Evolutionary conservation across 257 asterid genomes (phyloP).

Genomic region (Phtheirospermum japonicum): DNA sequence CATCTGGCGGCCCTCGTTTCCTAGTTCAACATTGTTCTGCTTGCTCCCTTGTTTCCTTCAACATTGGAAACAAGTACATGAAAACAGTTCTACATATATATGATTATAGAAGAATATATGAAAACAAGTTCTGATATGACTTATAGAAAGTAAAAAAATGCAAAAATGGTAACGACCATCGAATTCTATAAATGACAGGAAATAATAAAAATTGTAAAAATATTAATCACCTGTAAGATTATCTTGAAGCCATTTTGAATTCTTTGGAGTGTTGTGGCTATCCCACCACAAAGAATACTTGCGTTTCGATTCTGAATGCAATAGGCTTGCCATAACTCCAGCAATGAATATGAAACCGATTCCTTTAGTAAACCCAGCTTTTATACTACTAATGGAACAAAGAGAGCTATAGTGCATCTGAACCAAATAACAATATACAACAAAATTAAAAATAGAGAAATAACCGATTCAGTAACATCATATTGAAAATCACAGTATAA

Average conservation of each 20-base stretch:
- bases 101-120: too few species aligned
- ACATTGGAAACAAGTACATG: too few species aligned
- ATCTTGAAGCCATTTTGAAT: neutral
- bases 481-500: too few species aligned
- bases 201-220: too few species aligned
- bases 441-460: neutral
- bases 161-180: neutral
- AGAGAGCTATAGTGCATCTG: neutral
- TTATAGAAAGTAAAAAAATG: too few species aligned
- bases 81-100: too few species aligned
- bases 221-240: neutral
- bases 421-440: neutral
- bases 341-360: neutral
- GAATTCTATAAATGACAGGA: neutral
- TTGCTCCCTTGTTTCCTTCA: too few species aligned
- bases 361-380: neutral
- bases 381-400: neutral
- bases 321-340: too few species aligned
- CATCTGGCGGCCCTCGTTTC: too few species aligned
- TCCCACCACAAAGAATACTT: slow-evolving; percentile 1
- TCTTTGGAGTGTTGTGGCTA: neutral
- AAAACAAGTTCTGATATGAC: too few species aligned
- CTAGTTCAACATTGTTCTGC: too few species aligned
- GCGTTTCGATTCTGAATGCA: neutral
- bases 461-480: neutral